Percentiles rank a stretch among this genome's conserved stretches.
Conservation (phyloP, 768 basidiomycete species). For the Boletus huronensis region DNA sequence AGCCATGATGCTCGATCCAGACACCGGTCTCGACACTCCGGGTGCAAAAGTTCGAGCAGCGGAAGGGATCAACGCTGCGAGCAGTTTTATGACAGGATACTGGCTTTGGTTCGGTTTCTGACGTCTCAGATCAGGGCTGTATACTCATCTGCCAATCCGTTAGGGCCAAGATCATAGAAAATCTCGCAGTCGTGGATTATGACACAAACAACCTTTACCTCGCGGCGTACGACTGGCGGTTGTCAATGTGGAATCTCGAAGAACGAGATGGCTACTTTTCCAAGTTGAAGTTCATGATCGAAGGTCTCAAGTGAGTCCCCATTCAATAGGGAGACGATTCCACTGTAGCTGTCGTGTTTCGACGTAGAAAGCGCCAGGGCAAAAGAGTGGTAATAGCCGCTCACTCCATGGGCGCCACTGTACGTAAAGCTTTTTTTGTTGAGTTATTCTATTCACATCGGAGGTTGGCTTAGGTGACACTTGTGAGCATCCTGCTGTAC, state of each 20-base stretch:
- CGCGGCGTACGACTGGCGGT: slow-evolving; percentile 88
- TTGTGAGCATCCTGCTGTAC: slow-evolving; percentile 36
- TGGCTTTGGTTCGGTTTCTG: slow-evolving; percentile 76
- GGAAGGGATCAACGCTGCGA: slow-evolving; percentile 89
- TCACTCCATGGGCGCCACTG: slow-evolving; percentile 84
- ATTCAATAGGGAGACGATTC: background rate
- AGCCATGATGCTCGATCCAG: slow-evolving; percentile 86
- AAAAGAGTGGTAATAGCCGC: slow-evolving; percentile 81
- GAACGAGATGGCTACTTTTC: slow-evolving; percentile 89
- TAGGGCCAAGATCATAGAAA: slow-evolving; percentile 91
- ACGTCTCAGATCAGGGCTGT: background rate
- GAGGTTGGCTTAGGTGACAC: slow-evolving; percentile 42
- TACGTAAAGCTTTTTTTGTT: slow-evolving; percentile 33
- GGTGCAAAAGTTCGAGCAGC: slow-evolving; percentile 86
- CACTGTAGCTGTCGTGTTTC: background rate
- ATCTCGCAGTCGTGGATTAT: slow-evolving; percentile 89
- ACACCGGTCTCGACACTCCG: slow-evolving; percentile 87
- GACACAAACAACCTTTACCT: slow-evolving; percentile 86
- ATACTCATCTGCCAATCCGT: background rate
- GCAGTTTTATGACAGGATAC: slow-evolving; percentile 83
- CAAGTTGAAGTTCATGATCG: slow-evolving; percentile 74
- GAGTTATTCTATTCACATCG: slow-evolving; percentile 23
- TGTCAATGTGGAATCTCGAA: slow-evolving; percentile 88
- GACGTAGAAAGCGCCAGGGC: slow-evolving; percentile 56
- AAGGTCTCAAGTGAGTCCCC: slow-evolving; percentile 61